A percentile compares a stretch with the other conserved stretches of the same genome.
phyloP scores from a whole-genome alignment of 1,139 yeast species.

The Suhomyces chickasaworum region DNA sequence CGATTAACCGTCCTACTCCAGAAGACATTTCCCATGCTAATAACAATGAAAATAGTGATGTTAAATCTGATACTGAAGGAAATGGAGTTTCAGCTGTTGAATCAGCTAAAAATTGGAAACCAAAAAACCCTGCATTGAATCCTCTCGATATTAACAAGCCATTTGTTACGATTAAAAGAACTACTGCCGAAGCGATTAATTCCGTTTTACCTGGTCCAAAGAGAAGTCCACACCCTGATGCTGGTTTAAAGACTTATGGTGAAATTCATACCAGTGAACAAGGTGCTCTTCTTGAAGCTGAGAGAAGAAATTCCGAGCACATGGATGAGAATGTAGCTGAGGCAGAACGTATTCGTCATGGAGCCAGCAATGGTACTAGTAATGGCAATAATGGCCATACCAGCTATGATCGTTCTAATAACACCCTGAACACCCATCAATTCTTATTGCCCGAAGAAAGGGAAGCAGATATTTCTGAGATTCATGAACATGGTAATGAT shows the following conservation, averaged over 20 bases:
- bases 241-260: slow-evolving; percentile 32
- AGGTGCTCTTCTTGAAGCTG: slow-evolving; percentile 48
- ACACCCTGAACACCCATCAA: slow-evolving; percentile 4
- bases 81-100: slow-evolving; percentile 16
- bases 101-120: slow-evolving; percentile 40
- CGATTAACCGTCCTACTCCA: slow-evolving; percentile 13
- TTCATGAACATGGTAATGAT: slow-evolving; percentile 5
- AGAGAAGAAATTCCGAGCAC: slow-evolving; percentile 16
- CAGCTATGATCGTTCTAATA: neutral
- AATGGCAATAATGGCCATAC: neutral
- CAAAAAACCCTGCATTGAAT: slow-evolving; percentile 77
- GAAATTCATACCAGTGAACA: slow-evolving; percentile 52
- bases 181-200: slow-evolving; percentile 30
- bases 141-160: slow-evolving; percentile 75
- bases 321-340: slow-evolving; percentile 13
- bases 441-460: slow-evolving; percentile 29
- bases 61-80: neutral
- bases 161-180: slow-evolving; percentile 70
- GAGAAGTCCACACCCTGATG: slow-evolving; percentile 17
- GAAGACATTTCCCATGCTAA: neutral
- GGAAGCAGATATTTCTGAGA: slow-evolving; percentile 36
- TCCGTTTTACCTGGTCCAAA: slow-evolving; percentile 29
- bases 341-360: slow-evolving; percentile 7
- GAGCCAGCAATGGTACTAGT: neutral
- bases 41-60: neutral